Percentiles rank a stretch among this genome's conserved stretches.
Evolutionary conservation across 495 filamentous ascomycete species (phyloP).

Genomic region (Penicillium dipodomyicola): DNA sequence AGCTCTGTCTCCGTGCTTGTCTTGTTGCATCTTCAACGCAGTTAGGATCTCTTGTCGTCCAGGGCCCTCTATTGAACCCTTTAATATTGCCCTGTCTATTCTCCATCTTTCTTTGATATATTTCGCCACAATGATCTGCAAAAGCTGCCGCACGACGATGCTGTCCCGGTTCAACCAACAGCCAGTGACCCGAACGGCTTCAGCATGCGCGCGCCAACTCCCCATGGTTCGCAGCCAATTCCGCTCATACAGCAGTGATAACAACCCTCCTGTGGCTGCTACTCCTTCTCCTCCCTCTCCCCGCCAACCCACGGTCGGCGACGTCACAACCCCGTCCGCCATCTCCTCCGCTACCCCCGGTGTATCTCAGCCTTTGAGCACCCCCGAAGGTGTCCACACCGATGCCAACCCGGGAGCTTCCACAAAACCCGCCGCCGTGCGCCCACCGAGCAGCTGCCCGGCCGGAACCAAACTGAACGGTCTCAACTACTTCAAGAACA

Average conservation of each 20-base stretch:
- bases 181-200: constrained; percentile 31
- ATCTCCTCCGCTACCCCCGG: constrained; percentile 45
- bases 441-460: constrained; percentile 50
- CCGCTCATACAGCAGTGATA: constrained; percentile 39
- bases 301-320: constrained; percentile 43
- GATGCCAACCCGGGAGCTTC: constrained; percentile 29
- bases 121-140: constrained; percentile 45
- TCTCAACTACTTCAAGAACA: constrained; percentile 84
- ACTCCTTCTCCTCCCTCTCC: constrained; percentile 51
- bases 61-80: not conserved
- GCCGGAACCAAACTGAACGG: constrained; percentile 74
- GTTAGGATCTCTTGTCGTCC: not conserved
- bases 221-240: constrained; percentile 36
- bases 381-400: constrained; percentile 36
- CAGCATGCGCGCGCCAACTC: constrained; percentile 30
- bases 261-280: constrained; percentile 46
- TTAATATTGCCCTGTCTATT: too few relatives aligned
- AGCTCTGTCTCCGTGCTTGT: constrained; percentile 18
- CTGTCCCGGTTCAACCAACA: constrained; percentile 40
- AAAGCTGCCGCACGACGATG: constrained; percentile 45
- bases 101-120: not conserved
- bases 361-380: constrained; percentile 47
- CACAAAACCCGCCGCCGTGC: constrained; percentile 27
- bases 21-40: constrained; percentile 12
- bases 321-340: constrained; percentile 41